These are phyloP conservation scores for Phaeomoniella chlamydospora DNA, from an alignment of 2,329 filamentous ascomycete species.

Conservation along the genomic window DNA sequence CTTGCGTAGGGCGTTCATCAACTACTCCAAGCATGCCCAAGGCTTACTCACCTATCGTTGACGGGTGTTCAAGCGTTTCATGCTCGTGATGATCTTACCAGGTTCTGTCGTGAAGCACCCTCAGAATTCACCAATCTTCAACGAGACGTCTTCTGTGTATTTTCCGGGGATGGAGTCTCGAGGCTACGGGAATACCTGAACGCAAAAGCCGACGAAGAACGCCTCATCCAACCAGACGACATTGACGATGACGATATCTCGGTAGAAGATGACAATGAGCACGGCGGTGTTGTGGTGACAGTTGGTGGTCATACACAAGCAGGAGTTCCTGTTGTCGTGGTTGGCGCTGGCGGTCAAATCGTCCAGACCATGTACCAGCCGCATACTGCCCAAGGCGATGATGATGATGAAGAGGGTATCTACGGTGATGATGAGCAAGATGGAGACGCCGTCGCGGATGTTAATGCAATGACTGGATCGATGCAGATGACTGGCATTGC, in stretches of 20 bases:
- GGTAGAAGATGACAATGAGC: conserved; percentile 29
- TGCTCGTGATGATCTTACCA: conserved; percentile 65
- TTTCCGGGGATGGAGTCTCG: conserved; percentile 73
- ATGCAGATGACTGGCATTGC: background rate
- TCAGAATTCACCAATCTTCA: conserved; percentile 90
- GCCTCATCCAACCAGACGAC: conserved; percentile 14
- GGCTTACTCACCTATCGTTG: conserved; percentile 83
- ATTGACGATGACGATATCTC: conserved; percentile 24
- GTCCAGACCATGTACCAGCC: background rate
- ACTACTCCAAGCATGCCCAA: conserved; percentile 78
- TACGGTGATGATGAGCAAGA: background rate
- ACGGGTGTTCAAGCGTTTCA: conserved; percentile 81
- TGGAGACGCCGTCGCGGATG: background rate
- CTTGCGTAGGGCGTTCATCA: conserved; percentile 69
- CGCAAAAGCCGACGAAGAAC: conserved; percentile 15
- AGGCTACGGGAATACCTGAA: conserved; percentile 70
- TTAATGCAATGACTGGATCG: background rate
- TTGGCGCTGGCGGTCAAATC: background rate
- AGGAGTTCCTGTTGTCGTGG: background rate
- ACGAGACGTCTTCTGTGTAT: conserved; percentile 91
- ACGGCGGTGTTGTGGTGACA: conserved; percentile 6
- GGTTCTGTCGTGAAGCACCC: conserved; percentile 77
- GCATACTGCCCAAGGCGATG: background rate
- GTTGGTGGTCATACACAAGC: background rate
- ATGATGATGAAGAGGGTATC: background rate